These are phyloP conservation scores for Candida sp. DNA, from an alignment of 1,139 yeast species.

Conservation along the genomic window DNA sequence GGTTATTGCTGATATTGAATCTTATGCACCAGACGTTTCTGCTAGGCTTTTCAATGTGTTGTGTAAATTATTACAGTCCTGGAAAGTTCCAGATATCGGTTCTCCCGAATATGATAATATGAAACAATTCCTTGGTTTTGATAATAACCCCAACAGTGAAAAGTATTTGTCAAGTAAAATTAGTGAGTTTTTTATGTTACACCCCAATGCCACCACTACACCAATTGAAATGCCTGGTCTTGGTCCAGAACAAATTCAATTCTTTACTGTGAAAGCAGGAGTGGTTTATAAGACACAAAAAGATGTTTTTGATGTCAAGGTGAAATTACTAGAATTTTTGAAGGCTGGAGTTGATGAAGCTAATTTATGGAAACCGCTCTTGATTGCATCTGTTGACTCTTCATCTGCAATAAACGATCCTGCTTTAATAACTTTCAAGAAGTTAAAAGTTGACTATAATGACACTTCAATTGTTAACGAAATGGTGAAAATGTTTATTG, in stretches of 20 bases:
- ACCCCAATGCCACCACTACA: constrained; percentile 30
- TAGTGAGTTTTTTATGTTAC: constrained; percentile 54
- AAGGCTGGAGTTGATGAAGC: constrained; percentile 37
- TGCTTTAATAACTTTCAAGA: constrained; percentile 50
- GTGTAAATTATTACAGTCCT: constrained; percentile 48
- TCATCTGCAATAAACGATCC: constrained; percentile 50
- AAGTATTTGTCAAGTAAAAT: constrained; percentile 43
- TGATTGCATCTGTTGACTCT: constrained; percentile 66
- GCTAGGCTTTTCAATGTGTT: constrained; percentile 64
- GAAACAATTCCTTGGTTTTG: constrained; percentile 24
- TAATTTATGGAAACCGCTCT: constrained; percentile 37
- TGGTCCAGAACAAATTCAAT: constrained; percentile 49
- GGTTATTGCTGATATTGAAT: constrained; percentile 45
- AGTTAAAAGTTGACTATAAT: constrained; percentile 52
- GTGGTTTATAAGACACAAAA: constrained; percentile 47
- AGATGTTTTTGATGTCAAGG: constrained; percentile 47
- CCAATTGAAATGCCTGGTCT: constrained; percentile 58
- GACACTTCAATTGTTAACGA: constrained; percentile 35
- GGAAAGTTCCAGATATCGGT: constrained; percentile 50
- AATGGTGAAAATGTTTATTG: constrained; percentile 47
- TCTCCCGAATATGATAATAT: constrained; percentile 38
- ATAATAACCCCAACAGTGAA: constrained; percentile 31
- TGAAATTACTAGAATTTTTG: constrained; percentile 28
- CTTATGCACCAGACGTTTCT: constrained; percentile 32
- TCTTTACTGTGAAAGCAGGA: constrained; percentile 69